Base-by-base conservation (phyloP, 345 rosid species). In the Balakata baccata region DNA sequence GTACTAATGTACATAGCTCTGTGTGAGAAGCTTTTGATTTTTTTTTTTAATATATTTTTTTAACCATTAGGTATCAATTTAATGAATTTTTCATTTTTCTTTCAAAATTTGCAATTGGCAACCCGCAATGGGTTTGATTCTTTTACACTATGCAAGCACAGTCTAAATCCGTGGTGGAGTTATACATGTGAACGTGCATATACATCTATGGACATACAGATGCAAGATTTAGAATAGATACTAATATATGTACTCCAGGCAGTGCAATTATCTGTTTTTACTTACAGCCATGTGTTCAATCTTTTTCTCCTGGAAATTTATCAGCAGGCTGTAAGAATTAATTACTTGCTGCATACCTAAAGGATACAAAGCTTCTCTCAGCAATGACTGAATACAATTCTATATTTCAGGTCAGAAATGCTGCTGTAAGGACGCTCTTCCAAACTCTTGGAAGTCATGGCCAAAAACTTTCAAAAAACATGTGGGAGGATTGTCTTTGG, bases 401-500 rank as follows among this genome's bases (percentile, higher is more conserved):
- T 53, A 16, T 56, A 51, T 74, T 83, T 66, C 82, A 94, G 98
- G 99, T 95, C 63, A 90, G 99, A 80, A 95, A 95, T 84, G 94
- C 99, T 58, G 96, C 99, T 74, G 90, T 92, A 60, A 87, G 97
- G 81, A 92, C 97, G 66, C 90, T 95, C 54, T 95, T 95, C 80
- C 99, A 95, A 81, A 89, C 88, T 81, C 90, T 92, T 74, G 89
- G 98, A 75, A 89, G 96, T 78, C 96, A 92, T 66, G 98, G 97
- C 64, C 94, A 92, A 75, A 92, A 92, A 75, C 94, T 95, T 80
- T 89, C 99, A 25, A 79, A 86, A 82, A 78, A 85, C 85, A 92
- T 95, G 98, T 95, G 99, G 98, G 99, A 92, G 83, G 93, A 95
- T 77, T 92, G 97, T 81, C 96, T 95, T 57, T 91, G 98, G 97